Evolutionary conservation across 306 rosid species (phyloP).

Genomic region (Comarum palustre): DNA sequence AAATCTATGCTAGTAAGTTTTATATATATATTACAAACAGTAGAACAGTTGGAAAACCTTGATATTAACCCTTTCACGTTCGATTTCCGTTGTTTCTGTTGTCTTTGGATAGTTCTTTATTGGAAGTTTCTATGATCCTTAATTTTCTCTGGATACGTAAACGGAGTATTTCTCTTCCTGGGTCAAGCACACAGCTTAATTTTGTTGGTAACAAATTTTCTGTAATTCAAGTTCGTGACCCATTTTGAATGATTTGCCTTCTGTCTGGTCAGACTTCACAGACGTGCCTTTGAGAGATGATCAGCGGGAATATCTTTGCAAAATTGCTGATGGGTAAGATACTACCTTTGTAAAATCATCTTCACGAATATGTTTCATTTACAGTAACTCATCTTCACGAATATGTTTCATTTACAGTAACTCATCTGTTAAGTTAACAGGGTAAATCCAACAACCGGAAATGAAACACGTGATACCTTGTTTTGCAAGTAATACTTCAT

Average conservation of each 20-base stretch:
- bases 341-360: neutral
- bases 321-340: slow-evolving; percentile 82
- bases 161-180: neutral
- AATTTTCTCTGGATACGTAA: neutral
- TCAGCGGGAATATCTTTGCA: slow-evolving; percentile 83
- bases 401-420: slow-evolving; percentile 20
- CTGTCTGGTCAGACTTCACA: slow-evolving; percentile 63
- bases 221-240: slow-evolving; percentile 8
- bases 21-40: neutral
- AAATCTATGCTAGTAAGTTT: neutral
- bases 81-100: neutral
- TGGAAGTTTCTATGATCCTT: neutral
- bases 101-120: neutral
- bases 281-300: slow-evolving; percentile 96
- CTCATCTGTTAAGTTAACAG: slow-evolving; percentile 42
- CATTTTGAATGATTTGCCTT: slow-evolving; percentile 24
- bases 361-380: too few relatives aligned
- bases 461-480: slow-evolving; percentile 83
- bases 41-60: neutral
- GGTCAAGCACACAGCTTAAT: neutral
- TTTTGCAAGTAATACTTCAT: slow-evolving; percentile 57
- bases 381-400: slow-evolving; percentile 12
- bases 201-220: neutral
- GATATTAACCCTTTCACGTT: neutral
- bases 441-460: slow-evolving; percentile 85